phyloP scores from a whole-genome alignment of 2,329 filamentous ascomycete genomes.

The Coniochaeta pulveracea region DNA sequence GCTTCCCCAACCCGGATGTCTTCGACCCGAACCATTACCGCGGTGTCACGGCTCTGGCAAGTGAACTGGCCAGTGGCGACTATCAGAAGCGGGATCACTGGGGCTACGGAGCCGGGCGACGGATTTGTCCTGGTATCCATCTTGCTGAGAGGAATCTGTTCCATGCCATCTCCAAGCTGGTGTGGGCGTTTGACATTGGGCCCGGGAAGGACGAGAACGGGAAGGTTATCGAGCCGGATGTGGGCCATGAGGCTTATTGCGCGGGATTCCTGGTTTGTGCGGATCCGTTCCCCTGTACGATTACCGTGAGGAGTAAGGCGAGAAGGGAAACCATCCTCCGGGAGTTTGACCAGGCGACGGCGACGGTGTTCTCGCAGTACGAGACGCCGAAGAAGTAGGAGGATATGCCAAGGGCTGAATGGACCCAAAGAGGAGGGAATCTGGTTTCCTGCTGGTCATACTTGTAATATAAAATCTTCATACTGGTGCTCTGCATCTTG shows the following conservation, averaged over 20 bases:
- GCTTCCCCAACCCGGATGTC: slow-evolving; percentile 13
- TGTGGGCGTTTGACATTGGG: slow-evolving; percentile 6
- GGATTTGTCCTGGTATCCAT: slow-evolving; percentile 25
- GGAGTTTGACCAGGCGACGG: slow-evolving; percentile 6
- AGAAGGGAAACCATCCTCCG: slow-evolving; percentile 7
- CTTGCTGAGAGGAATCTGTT: slow-evolving; percentile 33
- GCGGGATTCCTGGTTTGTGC: slow-evolving; percentile 9
- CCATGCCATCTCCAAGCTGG: slow-evolving; percentile 5
- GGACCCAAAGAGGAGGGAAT: too few relatives aligned
- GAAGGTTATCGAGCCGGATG: slow-evolving; percentile 1
- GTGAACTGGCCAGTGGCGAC: slow-evolving; percentile 12
- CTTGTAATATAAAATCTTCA: too few relatives aligned
- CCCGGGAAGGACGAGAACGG: slow-evolving; percentile 1
- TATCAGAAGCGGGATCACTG: slow-evolving; percentile 10
- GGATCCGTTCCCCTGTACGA: slow-evolving; percentile 7
- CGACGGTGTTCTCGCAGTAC: slow-evolving; percentile 6
- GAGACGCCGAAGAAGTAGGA: slow-evolving; percentile 8
- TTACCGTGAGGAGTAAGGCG: slow-evolving; percentile 6
- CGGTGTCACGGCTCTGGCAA: slow-evolving; percentile 19
- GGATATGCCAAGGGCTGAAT: too few relatives aligned
- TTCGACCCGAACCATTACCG: slow-evolving; percentile 19
- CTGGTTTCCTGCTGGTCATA: too few relatives aligned
- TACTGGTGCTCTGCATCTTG: too few relatives aligned
- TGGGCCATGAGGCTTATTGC: slow-evolving; percentile 6
- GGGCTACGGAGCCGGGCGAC: slow-evolving; percentile 24